Evolutionary conservation across 202 grass and related monocot species (phyloP).

Genomic region (Elaeis oleifera): DNA sequence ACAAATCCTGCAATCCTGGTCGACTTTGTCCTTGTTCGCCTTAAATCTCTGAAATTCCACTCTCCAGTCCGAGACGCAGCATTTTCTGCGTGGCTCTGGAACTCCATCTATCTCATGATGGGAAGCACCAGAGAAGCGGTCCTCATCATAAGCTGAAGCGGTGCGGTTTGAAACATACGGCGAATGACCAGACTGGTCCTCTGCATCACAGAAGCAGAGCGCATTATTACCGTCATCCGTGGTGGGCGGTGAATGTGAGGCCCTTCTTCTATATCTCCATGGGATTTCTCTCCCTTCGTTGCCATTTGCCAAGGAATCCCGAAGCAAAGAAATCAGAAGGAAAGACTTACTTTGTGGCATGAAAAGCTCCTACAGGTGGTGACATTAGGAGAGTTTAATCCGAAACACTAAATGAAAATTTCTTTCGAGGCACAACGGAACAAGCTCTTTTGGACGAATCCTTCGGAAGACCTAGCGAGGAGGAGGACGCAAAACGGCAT

Average conservation of each 20-base stretch:
- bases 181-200: constrained; percentile 59
- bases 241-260: not conserved
- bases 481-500: too few relatives aligned
- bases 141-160: too few relatives aligned
- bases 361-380: not conserved
- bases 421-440: too few relatives aligned
- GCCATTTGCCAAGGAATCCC: constrained; percentile 30
- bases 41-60: not conserved
- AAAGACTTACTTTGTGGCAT: not conserved
- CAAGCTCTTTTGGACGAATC: too few relatives aligned
- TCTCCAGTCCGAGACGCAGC: not conserved
- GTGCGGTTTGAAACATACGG: constrained; percentile 27
- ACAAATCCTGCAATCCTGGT: not conserved
- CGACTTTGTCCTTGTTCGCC: not conserved
- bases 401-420: too few relatives aligned
- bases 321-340: not conserved
- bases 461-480: too few relatives aligned
- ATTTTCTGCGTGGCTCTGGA: not conserved
- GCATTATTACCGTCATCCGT: constrained; percentile 16
- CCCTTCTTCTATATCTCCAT: constrained; percentile 26
- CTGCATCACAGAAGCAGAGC: constrained; percentile 64
- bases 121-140: constrained; percentile 21
- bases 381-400: too few relatives aligned
- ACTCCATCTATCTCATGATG: not conserved
- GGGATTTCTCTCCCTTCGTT: constrained; percentile 24